A percentile compares a stretch with the other conserved stretches of the same genome.
Conservation (phyloP, 306 rosid species). For the Gynostemma pentaphyllum region DNA sequence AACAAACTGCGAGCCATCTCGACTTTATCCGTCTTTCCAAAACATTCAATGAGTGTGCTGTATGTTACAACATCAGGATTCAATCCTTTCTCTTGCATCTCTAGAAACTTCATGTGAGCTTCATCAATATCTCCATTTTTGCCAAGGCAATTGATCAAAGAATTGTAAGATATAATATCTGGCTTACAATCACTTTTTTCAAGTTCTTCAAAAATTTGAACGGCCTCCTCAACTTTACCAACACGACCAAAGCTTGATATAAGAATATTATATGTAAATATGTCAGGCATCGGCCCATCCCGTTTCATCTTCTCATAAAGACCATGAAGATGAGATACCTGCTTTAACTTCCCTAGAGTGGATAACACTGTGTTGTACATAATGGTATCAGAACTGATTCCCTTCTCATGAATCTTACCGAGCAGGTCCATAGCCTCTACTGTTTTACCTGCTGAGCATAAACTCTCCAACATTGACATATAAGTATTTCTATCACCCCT, state of each 20-base stretch:
- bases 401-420: slow-evolving; percentile 67
- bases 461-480: slow-evolving; percentile 75
- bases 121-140: slow-evolving; percentile 91
- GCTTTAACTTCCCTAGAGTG: slow-evolving; percentile 64
- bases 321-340: slow-evolving; percentile 51
- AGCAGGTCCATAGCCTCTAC: slow-evolving; percentile 75
- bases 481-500: slow-evolving; percentile 68
- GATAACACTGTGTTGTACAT: slow-evolving; percentile 79
- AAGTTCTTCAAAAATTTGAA: slow-evolving; percentile 61
- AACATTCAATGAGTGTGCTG: slow-evolving; percentile 89
- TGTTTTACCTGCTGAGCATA: slow-evolving; percentile 62
- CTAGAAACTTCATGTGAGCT: slow-evolving; percentile 89
- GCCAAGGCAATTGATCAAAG: slow-evolving; percentile 89
- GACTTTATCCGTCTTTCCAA: slow-evolving; percentile 83
- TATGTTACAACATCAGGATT: slow-evolving; percentile 88
- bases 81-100: slow-evolving; percentile 84
- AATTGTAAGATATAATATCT: slow-evolving; percentile 68
- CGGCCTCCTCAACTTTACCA: slow-evolving; percentile 60
- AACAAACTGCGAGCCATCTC: slow-evolving; percentile 81
- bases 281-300: slow-evolving; percentile 60
- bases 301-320: slow-evolving; percentile 74
- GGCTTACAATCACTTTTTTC: slow-evolving; percentile 60
- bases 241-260: slow-evolving; percentile 76
- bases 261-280: slow-evolving; percentile 81
- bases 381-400: slow-evolving; percentile 48